Evolutionary conservation across 1,139 yeast genomes (phyloP), one percentile per base, ranked within the genome.

Genomic region (Arxiozyma telluris): DNA sequence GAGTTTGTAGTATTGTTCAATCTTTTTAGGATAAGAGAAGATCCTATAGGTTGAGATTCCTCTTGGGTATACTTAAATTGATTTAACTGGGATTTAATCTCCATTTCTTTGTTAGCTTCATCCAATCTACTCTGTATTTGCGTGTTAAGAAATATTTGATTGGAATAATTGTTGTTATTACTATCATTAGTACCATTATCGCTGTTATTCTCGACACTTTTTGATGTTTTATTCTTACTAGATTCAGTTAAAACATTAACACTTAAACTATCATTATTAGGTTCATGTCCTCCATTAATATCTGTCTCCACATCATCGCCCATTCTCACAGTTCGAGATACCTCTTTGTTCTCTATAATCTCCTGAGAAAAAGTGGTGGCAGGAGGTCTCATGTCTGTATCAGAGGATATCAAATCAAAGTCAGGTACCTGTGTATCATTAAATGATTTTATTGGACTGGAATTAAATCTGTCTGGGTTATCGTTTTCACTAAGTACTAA

Each of bases 61-160:
- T 27, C 41, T 47, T 38, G 34, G 18, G 54, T n/a, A 50, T 60
- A 61, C 43, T 61, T 61, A 46, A 65, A 61, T n/a, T 58, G 58
- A 21, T 54, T 50, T 20, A 63, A 50, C 38, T 54, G 54, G 4
- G 55, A 46, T 53, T 58, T 60, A 38, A 59, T 15, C 15, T 44
- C 52, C 20, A 47, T 42, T n/a, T 64, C 61, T 18, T 54, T 55
- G 39, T 61, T 63, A 8, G 51, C 52, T 20, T 63, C 68, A 55
- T 67, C 70, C 23, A 67, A 48, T 39, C 61, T 51, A 43, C 67
- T 55, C 55, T 67, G 71, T 18, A 67, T 59, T 52, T 67, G 71
- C 7, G 71, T 67, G 41, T 59, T 64, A 5, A 67, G 54, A 41
- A 67, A 61, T 9, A 66, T 55, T 15, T 48, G 41, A 5, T 20